These are phyloP conservation scores for Colletotrichum lupini DNA, from an alignment of 2,329 filamentous ascomycete genomes.

Conservation along the genomic window DNA sequence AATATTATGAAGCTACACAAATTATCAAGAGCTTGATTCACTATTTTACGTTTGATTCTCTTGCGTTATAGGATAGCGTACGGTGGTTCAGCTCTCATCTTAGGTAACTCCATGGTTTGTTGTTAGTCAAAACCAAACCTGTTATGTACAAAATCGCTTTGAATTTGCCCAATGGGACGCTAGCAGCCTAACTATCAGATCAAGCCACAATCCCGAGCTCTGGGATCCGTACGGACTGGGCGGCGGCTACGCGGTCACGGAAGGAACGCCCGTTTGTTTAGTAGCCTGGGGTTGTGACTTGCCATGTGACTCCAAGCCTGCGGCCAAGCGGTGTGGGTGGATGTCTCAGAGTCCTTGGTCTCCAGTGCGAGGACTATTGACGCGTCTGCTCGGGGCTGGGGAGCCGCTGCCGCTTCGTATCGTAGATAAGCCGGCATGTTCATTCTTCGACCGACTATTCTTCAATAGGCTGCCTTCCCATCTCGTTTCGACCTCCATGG, in stretches of 20 bases:
- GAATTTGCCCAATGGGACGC: constrained; percentile 6
- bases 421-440: constrained; percentile 10
- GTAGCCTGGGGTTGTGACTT: constrained; percentile 25
- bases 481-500: background rate
- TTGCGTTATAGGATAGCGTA: background rate
- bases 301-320: constrained; percentile 34
- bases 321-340: constrained; percentile 35
- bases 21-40: background rate
- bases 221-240: constrained; percentile 16
- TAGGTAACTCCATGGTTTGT: background rate
- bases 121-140: constrained; percentile 15
- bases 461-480: background rate
- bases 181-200: constrained; percentile 5
- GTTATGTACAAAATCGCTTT: background rate
- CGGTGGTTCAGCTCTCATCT: background rate
- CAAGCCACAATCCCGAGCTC: constrained; percentile 27
- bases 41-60: background rate
- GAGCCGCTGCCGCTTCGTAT: constrained; percentile 16
- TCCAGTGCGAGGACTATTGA: constrained; percentile 8
- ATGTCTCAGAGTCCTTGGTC: constrained; percentile 25
- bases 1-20: background rate
- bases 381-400: constrained; percentile 3
- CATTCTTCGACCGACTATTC: background rate
- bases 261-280: constrained; percentile 26
- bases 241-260: constrained; percentile 23